Evolutionary conservation across 1,284 basidiomycete species (phyloP), one percentile per base, ranked within the genome.

Genomic region (Cryptococcus sp.): DNA sequence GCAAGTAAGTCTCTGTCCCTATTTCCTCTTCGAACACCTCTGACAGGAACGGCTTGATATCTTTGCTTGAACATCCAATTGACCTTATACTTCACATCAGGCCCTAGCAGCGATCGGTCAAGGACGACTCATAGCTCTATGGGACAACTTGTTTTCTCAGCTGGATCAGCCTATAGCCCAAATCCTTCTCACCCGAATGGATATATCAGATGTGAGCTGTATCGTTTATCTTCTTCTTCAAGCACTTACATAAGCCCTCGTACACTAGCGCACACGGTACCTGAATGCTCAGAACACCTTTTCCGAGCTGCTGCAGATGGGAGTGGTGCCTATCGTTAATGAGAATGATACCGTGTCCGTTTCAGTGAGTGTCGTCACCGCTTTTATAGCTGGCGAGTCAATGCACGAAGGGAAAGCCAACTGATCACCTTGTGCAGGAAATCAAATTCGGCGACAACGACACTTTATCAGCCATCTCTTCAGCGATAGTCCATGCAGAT

Each of bases 361-460:
- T 57, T 91, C 89, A 78, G 91, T 93, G 73, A 76, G 88, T 85
- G 44, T 8, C 0, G 40, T 19, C 23, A 16, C 8, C 34, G 17
- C 17, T 48, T 13, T 25, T 3, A 26, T 15, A 5, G 37, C 25
- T 26, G 19, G 41, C 7, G 29, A n/a, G 26, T 4, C n/a, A 15
- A 26, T 4, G 48, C 4, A 4, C 23, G 43, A 13, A n/a, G 26
- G 17, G 34, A 23, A 3, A 22, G 1, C 49, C 3, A 8, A 37
- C 16, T 25, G 17, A 16, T 40, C 3, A 22, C 19, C 7, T 5
- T 17, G 17, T 23, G 55, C 68, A 93, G 90, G 95, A 99, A 87
- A 96, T 99, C 67, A 95, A 95, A 88, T 99, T 99, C 71, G 95
- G 96, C 51, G 96, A 99, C 80, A 99, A 99, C 74, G 96, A 99